Evolutionary conservation across 1,284 basidiomycete genomes (phyloP), one percentile per base, ranked within the genome.

Genomic region (Wolfiporia cocos): DNA sequence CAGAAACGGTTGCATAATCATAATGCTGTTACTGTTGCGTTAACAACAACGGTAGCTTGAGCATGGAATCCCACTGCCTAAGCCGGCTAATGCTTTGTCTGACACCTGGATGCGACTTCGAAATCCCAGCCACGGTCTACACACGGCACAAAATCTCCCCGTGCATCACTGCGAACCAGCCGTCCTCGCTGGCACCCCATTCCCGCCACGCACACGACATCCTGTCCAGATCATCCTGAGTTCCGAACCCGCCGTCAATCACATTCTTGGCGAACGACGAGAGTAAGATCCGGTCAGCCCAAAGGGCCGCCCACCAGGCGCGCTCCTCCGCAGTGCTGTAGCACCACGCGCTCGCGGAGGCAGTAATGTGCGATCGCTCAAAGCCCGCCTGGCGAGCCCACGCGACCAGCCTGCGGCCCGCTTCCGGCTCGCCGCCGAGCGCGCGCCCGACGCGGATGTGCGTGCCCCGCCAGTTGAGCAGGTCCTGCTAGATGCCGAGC

Each of bases 121-220:
- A n/a, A n/a, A n/a, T n/a, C n/a, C n/a, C n/a, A 33, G 6, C 22
- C 15, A 20, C 31, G 12, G 21, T 18, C 34, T 12, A 43, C 6
- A 37, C 41, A 18, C 35, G 34, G 35, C 41, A 43, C 19, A 45
- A n/a, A 21, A 69, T 51, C 49, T 69, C 65, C 3, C 67, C 61
- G 30, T 65, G 56, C 28, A 64, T 31, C n/a, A 65, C 2, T 5
- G 49, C 50, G 30, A 62, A 61, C 65, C 60, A 67, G 0, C 56
- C 67, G 19, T 65, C 63, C 42, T 64, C 64, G 12, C 54, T 46
- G 9, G 41, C 42, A 6, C 45, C 52, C 67, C 65, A 68, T 34
- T 51, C 47, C 12, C 49, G 45, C 59, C 64, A 64, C 1, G 48
- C 52, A 26, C 56, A 36, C 3, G 57, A 49, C 9, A 57, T 48